Evolutionary conservation across 805 yeast species (phyloP), one percentile per base, ranked within the genome.

Genomic region (Jamesozyma spencerorum): DNA sequence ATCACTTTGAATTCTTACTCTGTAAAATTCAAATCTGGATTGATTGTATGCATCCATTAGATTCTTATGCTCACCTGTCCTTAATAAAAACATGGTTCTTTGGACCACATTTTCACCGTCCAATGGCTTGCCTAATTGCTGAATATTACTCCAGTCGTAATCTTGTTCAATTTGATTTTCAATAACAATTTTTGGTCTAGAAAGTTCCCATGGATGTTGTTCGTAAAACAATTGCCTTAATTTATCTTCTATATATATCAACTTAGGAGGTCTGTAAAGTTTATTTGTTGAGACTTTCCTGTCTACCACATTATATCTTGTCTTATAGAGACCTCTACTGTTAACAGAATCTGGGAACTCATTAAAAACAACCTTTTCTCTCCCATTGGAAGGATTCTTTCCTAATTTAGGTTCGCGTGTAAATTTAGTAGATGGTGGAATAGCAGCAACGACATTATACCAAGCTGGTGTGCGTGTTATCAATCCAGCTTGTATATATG

Each of bases 141-240:
- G 72, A 60, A 92, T 73, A 38, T 70, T 69, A 36, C 80, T 70
- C 97, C 98, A 92, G 60, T 92, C 86, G 43, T 70, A 69, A 6
- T 59, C 54, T 35, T 82, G 85, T 34, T 71, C 67, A 12, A 46
- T 85, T 29, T 71, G 70, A 53, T 78, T 83, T 61, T 92, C 98
- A 35, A 87, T 71, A 49, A 92, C 64, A 22, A 77, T 71, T 58
- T 84, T 85, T 12, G 97, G 96, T 50, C 94, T 75, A 1, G 97
- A 85, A 40, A 88, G 68, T 64, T 92, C 98, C 98, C 98, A 92
- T 5, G 98, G 98, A 63, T 92, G 98, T 58, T 88, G 96, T 44
- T 78, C 77, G 62, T 81, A 90, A 56, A 92, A 92, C 18, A 83
- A 68, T 36, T 74, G 70, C 66, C 98, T 77, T 50, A 92, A 64